Evolutionary conservation across 108 stramenopile genomes (phyloP), one percentile per base, ranked within the genome.

Genomic region (Nitzschia putrida): DNA sequence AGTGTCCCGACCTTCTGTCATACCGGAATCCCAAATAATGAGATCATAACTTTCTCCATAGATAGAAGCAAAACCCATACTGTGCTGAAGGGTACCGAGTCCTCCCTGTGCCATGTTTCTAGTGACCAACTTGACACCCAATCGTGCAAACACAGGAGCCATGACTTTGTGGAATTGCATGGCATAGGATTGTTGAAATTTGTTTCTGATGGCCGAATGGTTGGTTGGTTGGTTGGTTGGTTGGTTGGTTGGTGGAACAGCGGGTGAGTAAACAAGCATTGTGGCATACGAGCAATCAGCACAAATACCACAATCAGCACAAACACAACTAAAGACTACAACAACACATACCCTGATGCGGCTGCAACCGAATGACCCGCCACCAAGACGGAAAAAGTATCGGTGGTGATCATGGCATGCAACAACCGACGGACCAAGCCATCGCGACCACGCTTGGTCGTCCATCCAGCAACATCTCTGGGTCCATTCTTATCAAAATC

Each of bases 361-460:
- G 73, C 73, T 26, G 66, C 73, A 7, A 61, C 73, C 18, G 66
- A 67, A 39, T 74, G 73, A 8, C 73, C 73, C 3, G 34, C 73
- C 45, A 58, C 22, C 7, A 91, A 87, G 13, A 88, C 77, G 2
- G 73, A 83, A 65, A 94, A 94, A 0, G 66, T 67, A 52, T 83
- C 84, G 56, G 85, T 77, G 41, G 90, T 91, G 83, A 92, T 87
- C 80, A 94, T 85, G 49, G 89, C 80, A 76, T 94, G 93, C 23
- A 90, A 61, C 12, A 94, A 71, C 37, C 87, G 71, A 22, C 86
- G 78, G 40, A 86, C 80, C 58, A 93, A 70, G 42, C 92, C 92
- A 29, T 88, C 47, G 83, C 53, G 61, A 12, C 74, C 76, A 7
- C 80, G 78, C 20, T 72, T 58, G 43, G 83, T 80, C 22, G 83